Percentiles rank a stretch among this genome's conserved stretches.
phyloP scores from a whole-genome alignment of 2,329 filamentous ascomycete genomes.

The Colletotrichum spinosum region DNA sequence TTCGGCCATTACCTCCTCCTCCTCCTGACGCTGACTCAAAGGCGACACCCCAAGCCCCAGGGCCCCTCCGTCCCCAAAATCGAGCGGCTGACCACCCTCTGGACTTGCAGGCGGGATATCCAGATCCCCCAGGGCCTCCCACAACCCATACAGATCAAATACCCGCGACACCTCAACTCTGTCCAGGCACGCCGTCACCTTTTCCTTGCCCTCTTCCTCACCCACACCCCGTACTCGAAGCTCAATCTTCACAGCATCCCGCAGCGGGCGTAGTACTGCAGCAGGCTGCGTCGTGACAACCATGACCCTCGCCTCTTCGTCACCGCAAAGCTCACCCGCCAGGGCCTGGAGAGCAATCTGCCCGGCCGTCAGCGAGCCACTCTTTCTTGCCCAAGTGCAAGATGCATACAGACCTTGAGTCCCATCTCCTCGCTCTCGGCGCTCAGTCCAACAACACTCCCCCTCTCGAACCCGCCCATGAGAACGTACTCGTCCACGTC shows the following conservation, averaged over 20 bases:
- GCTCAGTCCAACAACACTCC: slow-evolving; percentile 65
- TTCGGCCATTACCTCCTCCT: not conserved
- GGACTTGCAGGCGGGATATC: slow-evolving; percentile 41
- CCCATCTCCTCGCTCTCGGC: slow-evolving; percentile 63
- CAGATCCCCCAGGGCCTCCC: slow-evolving; percentile 67
- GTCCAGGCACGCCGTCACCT: slow-evolving; percentile 55
- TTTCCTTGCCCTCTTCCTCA: slow-evolving; percentile 36
- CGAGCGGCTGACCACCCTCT: slow-evolving; percentile 3
- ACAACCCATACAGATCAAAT: slow-evolving; percentile 69
- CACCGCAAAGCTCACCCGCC: slow-evolving; percentile 51
- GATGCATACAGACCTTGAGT: slow-evolving; percentile 53
- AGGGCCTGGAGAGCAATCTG: slow-evolving; percentile 63
- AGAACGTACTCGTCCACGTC: slow-evolving; percentile 63
- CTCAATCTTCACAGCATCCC: slow-evolving; percentile 54
- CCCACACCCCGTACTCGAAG: slow-evolving; percentile 40
- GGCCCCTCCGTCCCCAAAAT: not conserved
- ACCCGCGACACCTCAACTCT: slow-evolving; percentile 65
- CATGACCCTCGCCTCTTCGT: slow-evolving; percentile 46
- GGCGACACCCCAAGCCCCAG: not conserved
- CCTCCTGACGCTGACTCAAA: not conserved
- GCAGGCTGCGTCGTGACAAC: slow-evolving; percentile 61
- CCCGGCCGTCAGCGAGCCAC: not conserved
- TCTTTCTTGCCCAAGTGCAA: not conserved
- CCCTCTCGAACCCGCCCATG: slow-evolving; percentile 60
- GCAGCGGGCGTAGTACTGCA: slow-evolving; percentile 54